A percentile compares a stretch with the other conserved stretches of the same genome.
These are phyloP conservation scores for Solanum chmielewskii DNA, from an alignment of 257 asterid genomes.

Conservation along the genomic window DNA sequence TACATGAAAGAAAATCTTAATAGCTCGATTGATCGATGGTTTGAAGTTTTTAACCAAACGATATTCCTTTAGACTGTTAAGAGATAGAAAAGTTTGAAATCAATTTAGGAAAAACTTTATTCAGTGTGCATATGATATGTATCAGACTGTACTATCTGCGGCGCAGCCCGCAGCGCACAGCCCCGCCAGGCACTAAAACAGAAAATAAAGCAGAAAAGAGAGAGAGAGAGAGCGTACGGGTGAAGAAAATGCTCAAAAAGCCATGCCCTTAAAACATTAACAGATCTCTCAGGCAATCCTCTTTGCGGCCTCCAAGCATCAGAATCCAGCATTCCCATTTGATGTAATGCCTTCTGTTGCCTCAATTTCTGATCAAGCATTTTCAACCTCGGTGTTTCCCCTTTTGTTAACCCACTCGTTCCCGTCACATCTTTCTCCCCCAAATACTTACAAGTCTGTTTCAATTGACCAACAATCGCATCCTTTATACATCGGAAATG, in stretches of 20 bases:
- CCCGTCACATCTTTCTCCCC: conserved; percentile 49
- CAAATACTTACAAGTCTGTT: conserved; percentile 37
- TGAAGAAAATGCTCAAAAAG: conserved; percentile 81
- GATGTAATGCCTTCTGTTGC: conserved; percentile 50
- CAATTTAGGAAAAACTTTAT: neutral
- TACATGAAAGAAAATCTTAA: neutral
- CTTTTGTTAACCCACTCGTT: conserved; percentile 40
- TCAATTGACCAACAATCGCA: conserved; percentile 42
- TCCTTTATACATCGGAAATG: conserved; percentile 77
- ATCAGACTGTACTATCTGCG: neutral
- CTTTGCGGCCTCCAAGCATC: conserved; percentile 83
- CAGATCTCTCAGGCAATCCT: conserved; percentile 75
- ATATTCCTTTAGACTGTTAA: neutral
- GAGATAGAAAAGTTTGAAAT: neutral
- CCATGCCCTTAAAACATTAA: conserved; percentile 62
- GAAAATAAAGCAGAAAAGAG: neutral
- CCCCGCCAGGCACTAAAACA: neutral
- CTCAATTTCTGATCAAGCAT: conserved; percentile 50
- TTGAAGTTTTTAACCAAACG: neutral
- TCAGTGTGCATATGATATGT: neutral
- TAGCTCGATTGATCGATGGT: rapidly evolving
- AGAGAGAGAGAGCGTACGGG: conserved; percentile 35
- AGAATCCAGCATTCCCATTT: conserved; percentile 50
- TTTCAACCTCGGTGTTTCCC: conserved; percentile 69
- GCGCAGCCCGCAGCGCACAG: neutral